Percentiles rank a stretch among this genome's conserved stretches.
Evolutionary conservation across 208 protist species (phyloP).

Genomic region (Wallacemonas collosoma): DNA sequence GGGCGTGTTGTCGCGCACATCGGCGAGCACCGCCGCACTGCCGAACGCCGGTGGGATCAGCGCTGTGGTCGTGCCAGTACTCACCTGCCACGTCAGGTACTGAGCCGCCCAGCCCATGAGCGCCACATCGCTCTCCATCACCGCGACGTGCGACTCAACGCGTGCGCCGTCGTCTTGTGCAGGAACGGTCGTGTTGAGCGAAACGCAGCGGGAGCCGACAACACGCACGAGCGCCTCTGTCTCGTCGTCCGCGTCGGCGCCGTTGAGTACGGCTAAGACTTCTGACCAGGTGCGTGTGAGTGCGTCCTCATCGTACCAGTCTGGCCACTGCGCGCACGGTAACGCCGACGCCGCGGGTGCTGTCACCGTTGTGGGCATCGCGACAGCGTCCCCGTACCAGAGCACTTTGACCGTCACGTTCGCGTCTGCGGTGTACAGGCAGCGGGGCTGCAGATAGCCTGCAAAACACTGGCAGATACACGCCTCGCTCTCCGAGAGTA

Average conservation of each 20-base stretch:
- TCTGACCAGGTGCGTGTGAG: not conserved
- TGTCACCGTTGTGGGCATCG: conserved; percentile 5
- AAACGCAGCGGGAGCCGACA: not conserved
- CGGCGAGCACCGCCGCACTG: conserved; percentile 6
- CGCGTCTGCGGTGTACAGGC: conserved; percentile 40
- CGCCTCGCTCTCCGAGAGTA: conserved; percentile 13
- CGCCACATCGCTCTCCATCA: conserved; percentile 21
- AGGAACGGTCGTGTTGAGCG: not conserved
- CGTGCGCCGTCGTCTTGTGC: not conserved
- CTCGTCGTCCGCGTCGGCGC: not conserved
- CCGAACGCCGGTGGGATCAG: conserved; percentile 9
- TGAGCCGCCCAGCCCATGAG: conserved; percentile 46
- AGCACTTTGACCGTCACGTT: conserved; percentile 28
- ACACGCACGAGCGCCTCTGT: not conserved
- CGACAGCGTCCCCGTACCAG: conserved; percentile 10
- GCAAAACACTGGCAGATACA: conserved; percentile 39
- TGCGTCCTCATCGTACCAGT: conserved; percentile 10
- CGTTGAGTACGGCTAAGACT: not conserved
- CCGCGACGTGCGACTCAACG: not conserved
- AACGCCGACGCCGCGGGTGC: conserved; percentile 3
- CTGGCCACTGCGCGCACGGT: conserved; percentile 1
- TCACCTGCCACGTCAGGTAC: conserved; percentile 24
- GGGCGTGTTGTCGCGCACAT: conserved; percentile 11
- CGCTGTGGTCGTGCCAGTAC: not conserved
- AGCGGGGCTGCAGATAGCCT: conserved; percentile 44